Evolutionary conservation across 2,329 filamentous ascomycete genomes (phyloP), one percentile per base, ranked within the genome.

Genomic region (Clarireedia paspali): DNA sequence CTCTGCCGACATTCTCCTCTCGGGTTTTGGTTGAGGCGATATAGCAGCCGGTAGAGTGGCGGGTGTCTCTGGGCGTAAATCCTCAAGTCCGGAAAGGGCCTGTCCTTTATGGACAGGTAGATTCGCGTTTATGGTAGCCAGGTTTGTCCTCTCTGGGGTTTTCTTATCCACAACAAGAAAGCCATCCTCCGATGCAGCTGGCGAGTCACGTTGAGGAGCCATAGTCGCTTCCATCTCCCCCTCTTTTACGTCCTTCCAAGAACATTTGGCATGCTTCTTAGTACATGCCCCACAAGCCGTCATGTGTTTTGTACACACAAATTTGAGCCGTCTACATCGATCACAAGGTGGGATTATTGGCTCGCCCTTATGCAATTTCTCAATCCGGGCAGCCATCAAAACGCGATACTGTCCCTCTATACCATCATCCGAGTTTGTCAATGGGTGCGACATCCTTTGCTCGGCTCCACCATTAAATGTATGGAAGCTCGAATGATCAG

Each of bases 221-320:
- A 39, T 39, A 17, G 27, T 50, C 6, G 53, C 53, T 39, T 63
- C 61, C 12, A 69, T 50, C 45, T 95, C 91, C 3, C 87, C 85
- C 34, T 89, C 83, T 15, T 82, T 84, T n/a, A 94, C 82, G 46
- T 87, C 83, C 62, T 85, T 88, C 90, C 90, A 95, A 14, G 84
- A 85, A 69, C 90, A 95, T 65, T 91, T 91, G 20, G 89, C 89
- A 68, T 95, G 90, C 69, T 95, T 95, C 69, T 89, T 91, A 0
- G 90, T 95, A 70, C 90, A 95, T 23, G 89, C 89, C 70, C 87
- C 83, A 67, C 91, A 95, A 7, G 89, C 89, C 0, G 89, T 95
- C 40, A 94, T 75, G 60, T 95, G 88, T 71, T 95, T 95, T 48
- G 91, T 75, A 60, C 90, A 95, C 57, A 89, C 83, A 73, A 91